These are phyloP conservation scores for Pelargonium fulgidum DNA, from an alignment of 441 rosid genomes.

Conservation along the genomic window DNA sequence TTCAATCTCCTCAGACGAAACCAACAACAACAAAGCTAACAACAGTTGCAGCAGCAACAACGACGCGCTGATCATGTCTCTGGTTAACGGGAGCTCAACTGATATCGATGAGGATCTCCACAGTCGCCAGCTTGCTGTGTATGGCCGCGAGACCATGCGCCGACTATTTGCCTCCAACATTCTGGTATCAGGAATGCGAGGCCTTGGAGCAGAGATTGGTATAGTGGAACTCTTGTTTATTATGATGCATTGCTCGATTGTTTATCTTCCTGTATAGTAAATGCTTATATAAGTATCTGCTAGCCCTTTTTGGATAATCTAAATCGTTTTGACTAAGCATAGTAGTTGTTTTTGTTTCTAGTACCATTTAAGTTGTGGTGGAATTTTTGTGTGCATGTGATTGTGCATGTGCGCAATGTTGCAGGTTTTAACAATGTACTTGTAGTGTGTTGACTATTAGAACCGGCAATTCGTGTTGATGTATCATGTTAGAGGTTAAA, in stretches of 20 bases:
- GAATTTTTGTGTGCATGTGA: too few relatives aligned
- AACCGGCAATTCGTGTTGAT: too few relatives aligned
- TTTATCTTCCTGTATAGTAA: neutral
- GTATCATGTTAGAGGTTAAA: too few relatives aligned
- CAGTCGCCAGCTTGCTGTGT: constrained; percentile 90
- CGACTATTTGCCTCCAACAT: constrained; percentile 76
- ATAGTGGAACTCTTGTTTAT: constrained; percentile 8
- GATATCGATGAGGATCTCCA: constrained; percentile 93
- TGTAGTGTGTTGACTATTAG: too few relatives aligned
- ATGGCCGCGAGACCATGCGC: constrained; percentile 90
- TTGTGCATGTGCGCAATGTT: too few relatives aligned
- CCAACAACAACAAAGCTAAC: constrained; percentile 24
- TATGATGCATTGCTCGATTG: neutral
- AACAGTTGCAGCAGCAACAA: constrained; percentile 14
- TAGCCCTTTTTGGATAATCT: neutral
- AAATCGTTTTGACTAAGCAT: too few relatives aligned
- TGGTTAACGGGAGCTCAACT: constrained; percentile 48
- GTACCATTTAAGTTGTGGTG: too few relatives aligned
- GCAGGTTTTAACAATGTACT: too few relatives aligned
- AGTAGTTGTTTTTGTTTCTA: too few relatives aligned
- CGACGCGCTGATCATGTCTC: constrained; percentile 45
- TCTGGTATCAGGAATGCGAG: constrained; percentile 78
- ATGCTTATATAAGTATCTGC: neutral
- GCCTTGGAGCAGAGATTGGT: constrained; percentile 91
- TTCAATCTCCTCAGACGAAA: constrained; percentile 19